A percentile compares a stretch with the other conserved stretches of the same genome.
Conservation (phyloP, 352 stramenopile genomes). For the Albugo candida region DNA sequence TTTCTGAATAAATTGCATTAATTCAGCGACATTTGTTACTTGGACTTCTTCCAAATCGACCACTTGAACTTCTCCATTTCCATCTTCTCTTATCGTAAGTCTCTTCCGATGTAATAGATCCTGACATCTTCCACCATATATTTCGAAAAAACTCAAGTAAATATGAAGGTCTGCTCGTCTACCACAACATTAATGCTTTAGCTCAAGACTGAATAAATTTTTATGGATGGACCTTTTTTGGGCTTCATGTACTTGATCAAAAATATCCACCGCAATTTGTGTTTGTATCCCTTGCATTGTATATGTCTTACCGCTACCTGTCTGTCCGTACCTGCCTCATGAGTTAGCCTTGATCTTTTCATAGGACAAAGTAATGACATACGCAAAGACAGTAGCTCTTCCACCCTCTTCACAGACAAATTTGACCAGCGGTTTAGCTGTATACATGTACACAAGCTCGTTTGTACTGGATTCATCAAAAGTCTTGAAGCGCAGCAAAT, state of each 20-base stretch:
- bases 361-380: constrained; percentile 13
- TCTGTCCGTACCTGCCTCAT: constrained; percentile 71
- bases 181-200: background rate
- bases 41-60: constrained; percentile 87
- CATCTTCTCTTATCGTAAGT: constrained; percentile 88
- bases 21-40: constrained; percentile 65
- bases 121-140: constrained; percentile 91
- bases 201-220: background rate
- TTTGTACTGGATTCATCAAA: constrained; percentile 89
- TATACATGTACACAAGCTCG: constrained; percentile 86
- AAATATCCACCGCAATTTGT: constrained; percentile 53
- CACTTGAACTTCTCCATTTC: constrained; percentile 87
- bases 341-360: background rate
- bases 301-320: constrained; percentile 83
- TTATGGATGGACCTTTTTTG: constrained; percentile 17
- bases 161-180: constrained; percentile 58
- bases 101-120: constrained; percentile 83
- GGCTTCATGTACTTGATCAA: constrained; percentile 47
- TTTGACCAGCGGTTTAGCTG: constrained; percentile 83
- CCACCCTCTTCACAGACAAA: constrained; percentile 86
- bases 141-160: constrained; percentile 92
- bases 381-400: constrained; percentile 93
- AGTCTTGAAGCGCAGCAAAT: constrained; percentile 24
- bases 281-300: constrained; percentile 85
- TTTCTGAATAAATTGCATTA: constrained; percentile 86